phyloP scores from a whole-genome alignment of 192 early-diverging fungal genomes.

The Rhizophagus prolifer region DNA sequence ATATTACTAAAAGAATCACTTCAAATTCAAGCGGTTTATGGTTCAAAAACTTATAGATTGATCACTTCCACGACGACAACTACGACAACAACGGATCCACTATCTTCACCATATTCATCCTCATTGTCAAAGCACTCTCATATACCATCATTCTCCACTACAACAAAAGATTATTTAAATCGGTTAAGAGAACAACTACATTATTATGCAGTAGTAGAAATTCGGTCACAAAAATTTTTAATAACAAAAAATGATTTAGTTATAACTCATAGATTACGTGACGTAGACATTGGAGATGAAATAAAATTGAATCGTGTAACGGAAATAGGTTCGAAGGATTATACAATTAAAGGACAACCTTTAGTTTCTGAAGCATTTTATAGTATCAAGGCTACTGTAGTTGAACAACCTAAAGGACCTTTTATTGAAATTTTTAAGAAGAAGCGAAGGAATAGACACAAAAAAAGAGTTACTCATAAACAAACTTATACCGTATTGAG shows the following conservation, averaged over 20 bases:
- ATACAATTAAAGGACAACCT: constrained; percentile 82
- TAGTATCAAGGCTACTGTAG: constrained; percentile 79
- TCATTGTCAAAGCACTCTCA: not conserved
- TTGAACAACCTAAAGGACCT: constrained; percentile 85
- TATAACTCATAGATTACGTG: constrained; percentile 77
- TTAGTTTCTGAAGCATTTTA: constrained; percentile 73
- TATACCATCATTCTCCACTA: not conserved
- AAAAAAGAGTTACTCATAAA: constrained; percentile 65
- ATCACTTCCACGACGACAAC: not conserved
- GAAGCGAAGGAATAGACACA: constrained; percentile 77
- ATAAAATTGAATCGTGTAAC: constrained; percentile 82
- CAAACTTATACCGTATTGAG: constrained; percentile 75
- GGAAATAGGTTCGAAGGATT: constrained; percentile 84
- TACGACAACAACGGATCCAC: not conserved
- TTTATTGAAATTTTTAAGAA: constrained; percentile 73
- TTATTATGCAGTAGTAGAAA: constrained; percentile 65
- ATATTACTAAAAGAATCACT: not conserved
- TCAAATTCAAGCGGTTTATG: not conserved
- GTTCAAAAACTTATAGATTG: not conserved
- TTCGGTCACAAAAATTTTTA: constrained; percentile 84
- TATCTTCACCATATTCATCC: not conserved
- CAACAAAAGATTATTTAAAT: constrained; percentile 1
- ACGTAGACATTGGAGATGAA: constrained; percentile 84
- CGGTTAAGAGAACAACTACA: constrained; percentile 14
- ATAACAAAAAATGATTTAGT: constrained; percentile 89